A percentile compares a stretch with the other conserved stretches of the same genome.
These are phyloP conservation scores for Vanrija humicola DNA, from an alignment of 1,284 basidiomycete genomes.

Conservation along the genomic window DNA sequence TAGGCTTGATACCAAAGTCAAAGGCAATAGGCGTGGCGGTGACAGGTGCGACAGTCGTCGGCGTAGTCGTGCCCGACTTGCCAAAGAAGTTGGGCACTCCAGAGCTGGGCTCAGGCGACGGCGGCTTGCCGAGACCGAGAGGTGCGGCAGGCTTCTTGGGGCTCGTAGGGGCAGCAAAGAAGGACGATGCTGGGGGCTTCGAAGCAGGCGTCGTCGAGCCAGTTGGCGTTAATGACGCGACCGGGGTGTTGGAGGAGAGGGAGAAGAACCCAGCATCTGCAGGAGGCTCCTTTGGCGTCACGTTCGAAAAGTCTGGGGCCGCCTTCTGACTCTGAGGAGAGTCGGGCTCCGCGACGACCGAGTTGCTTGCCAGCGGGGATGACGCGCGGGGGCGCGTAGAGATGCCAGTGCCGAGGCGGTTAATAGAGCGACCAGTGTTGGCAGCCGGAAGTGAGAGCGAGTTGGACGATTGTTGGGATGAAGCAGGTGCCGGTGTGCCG, in stretches of 20 bases:
- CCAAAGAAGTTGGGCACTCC: constrained; percentile 17
- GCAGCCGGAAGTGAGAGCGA: constrained; percentile 14
- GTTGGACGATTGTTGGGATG: constrained; percentile 5
- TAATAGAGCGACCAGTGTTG: constrained; percentile 24
- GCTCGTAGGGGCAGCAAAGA: constrained; percentile 18
- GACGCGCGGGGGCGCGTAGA: constrained; percentile 38
- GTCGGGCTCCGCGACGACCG: constrained; percentile 36
- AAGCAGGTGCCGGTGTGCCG: constrained; percentile 5
- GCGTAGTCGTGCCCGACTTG: not conserved
- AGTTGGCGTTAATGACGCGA: not conserved
- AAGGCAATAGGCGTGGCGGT: constrained; percentile 20
- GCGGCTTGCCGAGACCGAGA: constrained; percentile 33
- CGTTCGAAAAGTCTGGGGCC: constrained; percentile 4
- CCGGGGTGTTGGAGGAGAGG: constrained; percentile 16
- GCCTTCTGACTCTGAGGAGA: constrained; percentile 28
- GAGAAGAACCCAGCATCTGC: constrained; percentile 22
- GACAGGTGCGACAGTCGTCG: constrained; percentile 7
- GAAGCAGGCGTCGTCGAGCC: constrained; percentile 22
- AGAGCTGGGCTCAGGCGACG: constrained; percentile 11
- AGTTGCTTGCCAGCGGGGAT: constrained; percentile 39
- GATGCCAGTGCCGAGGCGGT: constrained; percentile 15
- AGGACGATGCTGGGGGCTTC: constrained; percentile 24
- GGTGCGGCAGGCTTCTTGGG: too few species aligned
- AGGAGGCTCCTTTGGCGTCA: constrained; percentile 2
- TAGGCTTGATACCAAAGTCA: constrained; percentile 29